A percentile compares a stretch with the other conserved stretches of the same genome.
phyloP scores from a whole-genome alignment of 805 yeast species.

The Schwanniomyces pseudopolymorphus region DNA sequence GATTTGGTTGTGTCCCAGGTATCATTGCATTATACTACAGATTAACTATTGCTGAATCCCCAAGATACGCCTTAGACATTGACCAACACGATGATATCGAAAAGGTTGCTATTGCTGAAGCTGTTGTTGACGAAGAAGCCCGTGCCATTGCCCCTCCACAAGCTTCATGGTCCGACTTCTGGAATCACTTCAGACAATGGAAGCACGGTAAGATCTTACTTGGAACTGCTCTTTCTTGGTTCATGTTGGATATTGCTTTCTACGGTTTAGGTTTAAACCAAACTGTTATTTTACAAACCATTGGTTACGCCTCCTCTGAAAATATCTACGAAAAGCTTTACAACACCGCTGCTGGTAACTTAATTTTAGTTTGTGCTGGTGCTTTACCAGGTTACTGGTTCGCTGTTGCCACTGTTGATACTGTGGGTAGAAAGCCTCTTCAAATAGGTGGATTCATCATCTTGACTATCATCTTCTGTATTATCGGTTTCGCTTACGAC shows the following conservation, averaged over 20 bases:
- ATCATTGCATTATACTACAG: conserved; percentile 81
- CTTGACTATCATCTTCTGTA: conserved; percentile 71
- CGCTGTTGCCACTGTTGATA: conserved; percentile 76
- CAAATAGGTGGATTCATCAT: conserved; percentile 75
- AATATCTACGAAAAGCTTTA: conserved; percentile 71
- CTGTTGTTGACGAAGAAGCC: conserved; percentile 37
- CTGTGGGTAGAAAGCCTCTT: conserved; percentile 79
- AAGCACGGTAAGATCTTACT: conserved; percentile 77
- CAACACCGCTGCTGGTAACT: conserved; percentile 86
- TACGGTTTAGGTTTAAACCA: conserved; percentile 87
- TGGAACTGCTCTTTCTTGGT: conserved; percentile 94
- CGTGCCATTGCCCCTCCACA: conserved; percentile 60
- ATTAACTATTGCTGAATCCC: conserved; percentile 92
- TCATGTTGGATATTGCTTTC: conserved; percentile 84
- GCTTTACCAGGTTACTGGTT: conserved; percentile 93
- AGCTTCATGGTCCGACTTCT: conserved; percentile 77
- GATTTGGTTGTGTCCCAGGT: conserved; percentile 92
- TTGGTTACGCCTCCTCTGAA: conserved; percentile 74
- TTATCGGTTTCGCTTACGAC: conserved; percentile 82
- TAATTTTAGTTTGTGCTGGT: conserved; percentile 93
- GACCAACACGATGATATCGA: conserved; percentile 55
- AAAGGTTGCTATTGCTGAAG: conserved; percentile 53
- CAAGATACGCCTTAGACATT: conserved; percentile 85
- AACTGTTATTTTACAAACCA: conserved; percentile 73
- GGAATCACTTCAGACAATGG: conserved; percentile 78